Percentiles rank a stretch among this genome's conserved stretches.
phyloP scores from a whole-genome alignment of 2,329 filamentous ascomycete genomes.

The Xylariales sp. region DNA sequence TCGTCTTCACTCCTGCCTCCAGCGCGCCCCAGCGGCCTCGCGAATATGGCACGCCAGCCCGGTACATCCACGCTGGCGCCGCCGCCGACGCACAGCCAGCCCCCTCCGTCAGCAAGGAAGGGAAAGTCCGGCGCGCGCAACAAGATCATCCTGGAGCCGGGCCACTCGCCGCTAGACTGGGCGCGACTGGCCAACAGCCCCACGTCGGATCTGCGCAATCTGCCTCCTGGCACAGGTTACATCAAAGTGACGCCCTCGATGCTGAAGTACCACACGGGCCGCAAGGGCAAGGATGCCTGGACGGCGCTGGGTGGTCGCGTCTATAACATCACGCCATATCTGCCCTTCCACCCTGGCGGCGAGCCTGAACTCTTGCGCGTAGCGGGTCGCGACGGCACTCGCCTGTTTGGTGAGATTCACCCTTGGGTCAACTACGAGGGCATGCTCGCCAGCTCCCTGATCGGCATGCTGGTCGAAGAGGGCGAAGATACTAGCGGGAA shows the following conservation, averaged over 20 bases:
- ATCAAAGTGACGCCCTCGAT: constrained; percentile 77
- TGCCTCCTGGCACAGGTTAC: constrained; percentile 48
- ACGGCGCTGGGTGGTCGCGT: constrained; percentile 84
- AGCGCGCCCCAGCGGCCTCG: constrained; percentile 31
- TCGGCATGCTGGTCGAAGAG: constrained; percentile 61
- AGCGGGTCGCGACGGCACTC: constrained; percentile 58
- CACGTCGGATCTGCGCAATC: constrained; percentile 61
- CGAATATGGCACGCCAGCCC: constrained; percentile 21
- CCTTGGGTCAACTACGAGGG: constrained; percentile 71
- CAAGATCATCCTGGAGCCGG: constrained; percentile 80
- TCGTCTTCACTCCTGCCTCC: constrained; percentile 11
- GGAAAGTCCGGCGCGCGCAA: constrained; percentile 54
- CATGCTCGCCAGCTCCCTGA: constrained; percentile 60
- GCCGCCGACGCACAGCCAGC: constrained; percentile 48
- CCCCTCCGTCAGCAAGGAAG: no score
- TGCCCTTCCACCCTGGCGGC: constrained; percentile 87
- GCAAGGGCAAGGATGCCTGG: constrained; percentile 85
- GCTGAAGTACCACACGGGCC: constrained; percentile 73
- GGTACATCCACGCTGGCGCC: constrained; percentile 43
- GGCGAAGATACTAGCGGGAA: constrained; percentile 23
- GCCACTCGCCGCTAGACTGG: constrained; percentile 95
- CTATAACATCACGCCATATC: constrained; percentile 89
- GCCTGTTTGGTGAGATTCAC: constrained; percentile 62
- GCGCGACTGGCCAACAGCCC: constrained; percentile 67
- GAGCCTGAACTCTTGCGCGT: constrained; percentile 65